Evolutionary conservation across 176 grass and related monocot genomes (phyloP).

Genomic region (Oryza australiensis): DNA sequence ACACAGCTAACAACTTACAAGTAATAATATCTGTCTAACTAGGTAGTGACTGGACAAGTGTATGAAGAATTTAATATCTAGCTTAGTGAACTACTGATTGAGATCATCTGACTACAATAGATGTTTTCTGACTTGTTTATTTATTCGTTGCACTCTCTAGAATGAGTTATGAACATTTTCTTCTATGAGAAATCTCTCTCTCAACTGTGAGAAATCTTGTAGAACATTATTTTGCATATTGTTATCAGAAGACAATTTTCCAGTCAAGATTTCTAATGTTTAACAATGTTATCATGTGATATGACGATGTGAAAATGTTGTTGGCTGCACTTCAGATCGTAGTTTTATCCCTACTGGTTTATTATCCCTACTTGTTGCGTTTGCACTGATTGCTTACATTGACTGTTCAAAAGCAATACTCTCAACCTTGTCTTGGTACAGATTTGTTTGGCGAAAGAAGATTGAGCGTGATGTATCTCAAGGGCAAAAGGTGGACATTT

Average conservation of each 20-base stretch:
- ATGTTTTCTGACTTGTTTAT: background rate
- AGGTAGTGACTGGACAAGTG: background rate
- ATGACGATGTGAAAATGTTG: conserved; percentile 1
- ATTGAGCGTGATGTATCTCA: conserved; percentile 85
- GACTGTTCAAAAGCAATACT: background rate
- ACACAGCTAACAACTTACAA: conserved; percentile 18
- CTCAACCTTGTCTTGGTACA: conserved; percentile 37
- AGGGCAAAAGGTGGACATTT: conserved; percentile 79
- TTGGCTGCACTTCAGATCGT: conserved; percentile 4
- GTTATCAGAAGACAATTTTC: background rate
- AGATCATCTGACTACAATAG: background rate
- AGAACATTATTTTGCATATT: background rate
- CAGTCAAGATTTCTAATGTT: conserved; percentile 2
- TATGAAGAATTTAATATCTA: background rate
- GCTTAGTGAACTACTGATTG: background rate
- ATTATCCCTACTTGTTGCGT: conserved; percentile 3
- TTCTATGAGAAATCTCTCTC: no score
- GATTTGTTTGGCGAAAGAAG: conserved; percentile 99
- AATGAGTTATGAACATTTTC: background rate
- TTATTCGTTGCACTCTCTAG: background rate
- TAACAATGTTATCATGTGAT: background rate
- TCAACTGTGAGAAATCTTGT: background rate
- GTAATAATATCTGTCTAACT: background rate
- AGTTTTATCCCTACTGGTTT: conserved; percentile 13
- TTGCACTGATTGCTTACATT: conserved; percentile 9